Evolutionary conservation across 768 basidiomycete species (phyloP), one percentile per base, ranked within the genome.

Genomic region (Russula brevipes): DNA sequence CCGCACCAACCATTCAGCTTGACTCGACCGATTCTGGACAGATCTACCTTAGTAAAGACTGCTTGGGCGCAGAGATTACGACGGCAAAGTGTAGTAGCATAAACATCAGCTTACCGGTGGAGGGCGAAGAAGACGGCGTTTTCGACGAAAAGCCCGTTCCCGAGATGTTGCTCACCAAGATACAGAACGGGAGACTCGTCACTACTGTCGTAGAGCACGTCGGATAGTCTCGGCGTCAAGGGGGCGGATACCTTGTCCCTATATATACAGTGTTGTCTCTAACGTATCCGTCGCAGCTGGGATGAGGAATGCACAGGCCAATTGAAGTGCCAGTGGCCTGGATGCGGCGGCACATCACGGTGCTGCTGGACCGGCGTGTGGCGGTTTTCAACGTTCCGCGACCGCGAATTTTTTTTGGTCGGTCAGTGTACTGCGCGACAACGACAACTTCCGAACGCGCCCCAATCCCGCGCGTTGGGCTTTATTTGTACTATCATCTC

Each of bases 11-110:
- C 67, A 85, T 99, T 63, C 91, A 95, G 70, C 76, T 99, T 19
- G 97, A 99, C 75, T 87, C 89, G 16, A 96, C 94, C 14, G 97
- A 98, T 75, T 91, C 90, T 7, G 97, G 97, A 5, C 91, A 94
- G 73, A 86, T 99, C 67, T 99, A 91, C 76, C 82, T 99, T 44
- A 94, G 92, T 30, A 89, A 87, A 71, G 85, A 82, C 12, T 88
- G 88, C 68, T 79, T 98, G 55, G 82, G 73, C 59, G 81, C 85
- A 10, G 94, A 98, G 76, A 89, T 99, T 69, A 91, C 91, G 35
- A 96, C 94, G 0, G 88, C 93, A 55, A 98, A 98, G 76, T 95
- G 92, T 74, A 93, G 90, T 70, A 81, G 86, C 38, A 89, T 99
- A 75, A 99, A 98, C 75, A 80, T 99, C 66, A 91, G 84, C 68